phyloP scores from a whole-genome alignment of 1,284 basidiomycete genomes.

The Boletus albobrunnescens region DNA sequence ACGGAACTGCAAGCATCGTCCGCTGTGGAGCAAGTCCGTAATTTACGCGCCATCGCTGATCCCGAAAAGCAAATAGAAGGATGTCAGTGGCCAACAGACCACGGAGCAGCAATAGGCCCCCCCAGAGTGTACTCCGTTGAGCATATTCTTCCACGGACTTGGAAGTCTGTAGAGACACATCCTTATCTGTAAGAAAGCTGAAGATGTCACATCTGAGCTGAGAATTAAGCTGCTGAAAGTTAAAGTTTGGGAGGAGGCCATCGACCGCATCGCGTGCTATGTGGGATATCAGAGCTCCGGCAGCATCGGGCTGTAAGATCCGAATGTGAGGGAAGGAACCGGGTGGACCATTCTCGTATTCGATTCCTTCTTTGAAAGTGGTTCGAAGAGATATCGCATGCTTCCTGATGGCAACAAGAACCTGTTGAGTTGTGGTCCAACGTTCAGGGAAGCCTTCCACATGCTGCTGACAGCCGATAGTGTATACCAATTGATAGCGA shows the following conservation, averaged over 20 bases:
- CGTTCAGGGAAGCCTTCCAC: constrained; percentile 45
- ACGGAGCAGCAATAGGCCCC: constrained; percentile 39
- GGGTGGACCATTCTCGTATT: constrained; percentile 4
- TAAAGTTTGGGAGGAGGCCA: constrained; percentile 19
- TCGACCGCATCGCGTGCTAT: constrained; percentile 25
- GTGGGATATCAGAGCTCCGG: background rate
- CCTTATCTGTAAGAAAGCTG: constrained; percentile 17
- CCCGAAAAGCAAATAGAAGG: constrained; percentile 37
- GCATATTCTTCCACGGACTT: constrained; percentile 11
- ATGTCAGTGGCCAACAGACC: constrained; percentile 43
- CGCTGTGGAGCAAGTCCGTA: constrained; percentile 44
- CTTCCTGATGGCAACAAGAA: constrained; percentile 29
- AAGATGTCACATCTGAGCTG: constrained; percentile 14
- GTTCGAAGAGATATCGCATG: constrained; percentile 8
- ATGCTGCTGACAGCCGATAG: constrained; percentile 37
- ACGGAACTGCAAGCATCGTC: constrained; percentile 49
- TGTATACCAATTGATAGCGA: constrained; percentile 42
- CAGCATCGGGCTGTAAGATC: constrained; percentile 22
- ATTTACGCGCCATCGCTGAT: constrained; percentile 48
- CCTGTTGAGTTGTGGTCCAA: constrained; percentile 43
- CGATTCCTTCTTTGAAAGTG: constrained; percentile 7
- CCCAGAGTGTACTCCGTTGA: constrained; percentile 25
- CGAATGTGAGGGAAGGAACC: constrained; percentile 35
- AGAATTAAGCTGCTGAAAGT: constrained; percentile 17
- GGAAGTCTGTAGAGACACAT: background rate